phyloP scores from a whole-genome alignment of 1,139 yeast genomes.

The Saccharomyces hybrid region DNA sequence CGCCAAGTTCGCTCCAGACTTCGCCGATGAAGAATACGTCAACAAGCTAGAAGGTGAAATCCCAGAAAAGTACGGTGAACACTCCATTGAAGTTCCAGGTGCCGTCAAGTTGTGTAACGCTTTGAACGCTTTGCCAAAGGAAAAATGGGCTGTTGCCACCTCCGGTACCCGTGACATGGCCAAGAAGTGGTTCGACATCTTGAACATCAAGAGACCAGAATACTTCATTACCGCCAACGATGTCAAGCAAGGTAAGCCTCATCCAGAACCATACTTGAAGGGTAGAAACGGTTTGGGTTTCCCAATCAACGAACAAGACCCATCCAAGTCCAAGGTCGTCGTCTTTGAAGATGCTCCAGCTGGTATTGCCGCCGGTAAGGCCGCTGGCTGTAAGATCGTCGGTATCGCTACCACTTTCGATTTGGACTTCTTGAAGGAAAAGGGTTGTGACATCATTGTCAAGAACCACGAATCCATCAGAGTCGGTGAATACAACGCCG shows the following conservation, averaged over 20 bases:
- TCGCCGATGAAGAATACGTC: slow-evolving; percentile 61
- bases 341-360: slow-evolving; percentile 37
- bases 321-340: slow-evolving; percentile 42
- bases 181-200: slow-evolving; percentile 66
- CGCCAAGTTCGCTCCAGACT: slow-evolving; percentile 68
- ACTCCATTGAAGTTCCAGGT: slow-evolving; percentile 71
- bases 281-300: slow-evolving; percentile 57
- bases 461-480: slow-evolving; percentile 54
- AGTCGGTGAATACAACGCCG: slow-evolving; percentile 35
- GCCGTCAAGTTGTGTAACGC: slow-evolving; percentile 50
- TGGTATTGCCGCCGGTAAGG: slow-evolving; percentile 80
- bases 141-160: slow-evolving; percentile 79
- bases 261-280: slow-evolving; percentile 72
- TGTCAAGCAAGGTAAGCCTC: slow-evolving; percentile 74
- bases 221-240: slow-evolving; percentile 76
- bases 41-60: slow-evolving; percentile 66
- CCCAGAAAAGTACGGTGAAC: slow-evolving; percentile 65
- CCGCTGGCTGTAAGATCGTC: slow-evolving; percentile 75
- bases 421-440: slow-evolving; percentile 58
- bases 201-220: slow-evolving; percentile 57
- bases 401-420: slow-evolving; percentile 81
- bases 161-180: slow-evolving; percentile 77
- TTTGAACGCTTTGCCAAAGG: slow-evolving; percentile 33
- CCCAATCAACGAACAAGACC: slow-evolving; percentile 37
- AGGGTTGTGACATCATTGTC: slow-evolving; percentile 80